These are phyloP conservation scores for Cladorrhinum samala DNA, from an alignment of 495 filamentous ascomycete genomes.

Conservation along the genomic window DNA sequence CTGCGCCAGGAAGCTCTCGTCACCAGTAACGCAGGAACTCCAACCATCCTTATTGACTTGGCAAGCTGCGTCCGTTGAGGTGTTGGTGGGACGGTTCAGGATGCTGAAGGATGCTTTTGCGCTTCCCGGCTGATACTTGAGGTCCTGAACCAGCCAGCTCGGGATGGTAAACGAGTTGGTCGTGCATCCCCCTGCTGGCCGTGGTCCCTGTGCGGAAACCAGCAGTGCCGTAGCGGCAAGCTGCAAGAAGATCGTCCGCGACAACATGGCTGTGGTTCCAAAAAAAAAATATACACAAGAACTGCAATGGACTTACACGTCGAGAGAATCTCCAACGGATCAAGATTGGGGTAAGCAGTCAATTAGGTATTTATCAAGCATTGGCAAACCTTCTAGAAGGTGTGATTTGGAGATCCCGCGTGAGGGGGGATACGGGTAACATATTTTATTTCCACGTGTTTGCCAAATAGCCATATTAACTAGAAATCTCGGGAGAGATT, in stretches of 20 bases:
- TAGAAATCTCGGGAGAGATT: too few relatives aligned
- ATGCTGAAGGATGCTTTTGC: slow-evolving; percentile 18
- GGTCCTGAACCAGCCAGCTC: slow-evolving; percentile 19
- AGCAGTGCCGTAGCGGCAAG: slow-evolving; percentile 4
- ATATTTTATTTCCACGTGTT: neutral
- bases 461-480: slow-evolving; percentile 4
- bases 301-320: neutral
- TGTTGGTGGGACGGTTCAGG: slow-evolving; percentile 28
- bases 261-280: neutral
- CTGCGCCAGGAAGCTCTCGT: neutral
- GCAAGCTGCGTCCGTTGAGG: slow-evolving; percentile 11
- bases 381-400: neutral
- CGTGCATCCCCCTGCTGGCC: slow-evolving; percentile 12
- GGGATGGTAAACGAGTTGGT: slow-evolving; percentile 20
- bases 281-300: neutral
- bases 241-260: neutral
- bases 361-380: neutral
- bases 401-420: neutral
- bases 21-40: neutral
- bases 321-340: neutral
- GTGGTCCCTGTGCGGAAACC: slow-evolving; percentile 7
- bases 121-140: slow-evolving; percentile 4
- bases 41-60: slow-evolving; percentile 8
- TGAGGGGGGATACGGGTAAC: neutral
- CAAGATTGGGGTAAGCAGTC: neutral